phyloP scores from a whole-genome alignment of 495 filamentous ascomycete species.

The Aspergillus bridgeri region DNA sequence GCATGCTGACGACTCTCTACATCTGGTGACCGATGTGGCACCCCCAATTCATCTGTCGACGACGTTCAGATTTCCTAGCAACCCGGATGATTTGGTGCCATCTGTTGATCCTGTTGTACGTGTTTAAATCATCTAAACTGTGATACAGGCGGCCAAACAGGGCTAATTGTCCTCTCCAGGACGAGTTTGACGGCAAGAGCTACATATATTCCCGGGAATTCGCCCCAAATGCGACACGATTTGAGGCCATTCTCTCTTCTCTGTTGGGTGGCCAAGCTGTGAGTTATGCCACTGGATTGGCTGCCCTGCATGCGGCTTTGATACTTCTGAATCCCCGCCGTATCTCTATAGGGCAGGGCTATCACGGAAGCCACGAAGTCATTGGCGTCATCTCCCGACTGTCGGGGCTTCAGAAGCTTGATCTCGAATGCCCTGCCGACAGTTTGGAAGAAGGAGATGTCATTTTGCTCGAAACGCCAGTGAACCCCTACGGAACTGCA shows the following conservation, averaged over 20 bases:
- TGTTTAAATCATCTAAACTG: not conserved
- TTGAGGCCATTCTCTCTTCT: conserved; percentile 67
- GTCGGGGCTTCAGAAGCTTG: conserved; percentile 57
- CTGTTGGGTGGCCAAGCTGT: conserved; percentile 61
- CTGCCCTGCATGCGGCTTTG: conserved; percentile 75
- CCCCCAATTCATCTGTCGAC: conserved; percentile 78
- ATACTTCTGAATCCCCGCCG: conserved; percentile 66
- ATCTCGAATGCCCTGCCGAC: conserved; percentile 50
- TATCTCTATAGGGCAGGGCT: conserved; percentile 69
- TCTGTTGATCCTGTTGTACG: conserved; percentile 26
- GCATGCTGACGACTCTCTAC: conserved; percentile 73
- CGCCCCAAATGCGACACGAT: conserved; percentile 66
- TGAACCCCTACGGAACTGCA: conserved; percentile 78
- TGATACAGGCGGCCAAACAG: not conserved
- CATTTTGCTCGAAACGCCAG: conserved; percentile 77
- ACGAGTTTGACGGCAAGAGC: conserved; percentile 19
- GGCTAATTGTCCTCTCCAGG: conserved; percentile 3
- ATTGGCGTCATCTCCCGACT: conserved; percentile 61
- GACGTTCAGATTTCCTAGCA: conserved; percentile 68
- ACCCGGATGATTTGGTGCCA: conserved; percentile 56
- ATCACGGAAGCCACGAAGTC: conserved; percentile 83
- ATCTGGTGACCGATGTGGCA: conserved; percentile 65
- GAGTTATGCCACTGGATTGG: conserved; percentile 74
- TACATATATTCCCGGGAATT: conserved; percentile 69
- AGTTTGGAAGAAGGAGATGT: conserved; percentile 65